A percentile compares a stretch with the other conserved stretches of the same genome.
Evolutionary conservation across 768 basidiomycete species (phyloP).

Genomic region (Chiua virens): DNA sequence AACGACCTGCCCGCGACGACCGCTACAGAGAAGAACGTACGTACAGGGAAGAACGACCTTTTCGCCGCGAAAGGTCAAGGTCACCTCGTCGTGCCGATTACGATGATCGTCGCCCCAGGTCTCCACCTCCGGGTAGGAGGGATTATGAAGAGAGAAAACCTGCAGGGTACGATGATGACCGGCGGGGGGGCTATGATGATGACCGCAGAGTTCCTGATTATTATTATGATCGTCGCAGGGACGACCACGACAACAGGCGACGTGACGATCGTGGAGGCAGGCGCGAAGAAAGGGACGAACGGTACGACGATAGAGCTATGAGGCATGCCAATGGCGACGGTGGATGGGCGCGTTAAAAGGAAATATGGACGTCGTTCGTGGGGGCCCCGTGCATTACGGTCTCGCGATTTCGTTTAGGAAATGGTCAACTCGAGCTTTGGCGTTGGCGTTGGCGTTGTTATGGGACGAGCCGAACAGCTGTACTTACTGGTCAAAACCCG

Average conservation of each 20-base stretch:
- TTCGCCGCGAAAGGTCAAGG: slow-evolving; percentile 80
- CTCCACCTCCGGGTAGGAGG: slow-evolving; percentile 72
- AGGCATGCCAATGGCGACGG: slow-evolving; percentile 78
- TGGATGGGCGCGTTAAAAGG: slow-evolving; percentile 70
- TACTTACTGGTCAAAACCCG: slow-evolving; percentile 40
- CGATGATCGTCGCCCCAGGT: slow-evolving; percentile 81
- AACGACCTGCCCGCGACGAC: slow-evolving; percentile 53
- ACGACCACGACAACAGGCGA: slow-evolving; percentile 56
- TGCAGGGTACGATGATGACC: slow-evolving; percentile 91
- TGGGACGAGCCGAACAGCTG: slow-evolving; percentile 37
- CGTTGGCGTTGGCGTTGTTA: slow-evolving; percentile 38
- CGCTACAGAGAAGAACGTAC: slow-evolving; percentile 53
- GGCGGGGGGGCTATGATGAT: slow-evolving; percentile 78
- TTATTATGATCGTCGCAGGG: slow-evolving; percentile 87
- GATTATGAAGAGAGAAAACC: slow-evolving; percentile 83
- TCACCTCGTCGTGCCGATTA: slow-evolving; percentile 75
- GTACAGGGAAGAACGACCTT: slow-evolving; percentile 49
- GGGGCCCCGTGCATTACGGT: slow-evolving; percentile 34
- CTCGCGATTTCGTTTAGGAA: slow-evolving; percentile 52
- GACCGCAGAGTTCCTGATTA: slow-evolving; percentile 81
- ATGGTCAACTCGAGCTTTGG: slow-evolving; percentile 41
- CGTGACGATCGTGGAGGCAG: slow-evolving; percentile 71
- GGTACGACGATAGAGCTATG: slow-evolving; percentile 71
- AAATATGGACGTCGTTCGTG: slow-evolving; percentile 36
- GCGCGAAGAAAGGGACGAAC: slow-evolving; percentile 83